Base-by-base conservation (phyloP, 805 yeast genomes). In the Kockiozyma suomiensis region DNA sequence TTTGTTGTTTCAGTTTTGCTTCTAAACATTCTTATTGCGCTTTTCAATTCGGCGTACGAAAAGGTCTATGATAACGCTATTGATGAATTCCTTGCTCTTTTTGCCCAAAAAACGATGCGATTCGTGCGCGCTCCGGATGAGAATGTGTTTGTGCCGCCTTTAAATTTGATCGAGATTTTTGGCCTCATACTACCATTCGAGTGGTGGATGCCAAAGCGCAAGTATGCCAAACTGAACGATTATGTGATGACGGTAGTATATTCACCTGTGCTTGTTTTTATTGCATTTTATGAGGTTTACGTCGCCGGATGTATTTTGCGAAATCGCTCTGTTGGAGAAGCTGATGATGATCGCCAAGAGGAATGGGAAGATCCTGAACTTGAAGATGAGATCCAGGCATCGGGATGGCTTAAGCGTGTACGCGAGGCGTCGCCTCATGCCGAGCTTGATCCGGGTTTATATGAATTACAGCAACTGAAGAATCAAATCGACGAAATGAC, bases 101-200 rank as follows among this genome's bases (percentile, higher is more conserved):
- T 88, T 66, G 88, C 96, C 3, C 87, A 87, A 63, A 89, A 90
- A 77, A 89, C 96, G 0, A 79, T 90, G 67, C 80, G 92, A 62
- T 90, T 87, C 71, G 84, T 90, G 54, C 80, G 97, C 67, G 96
- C 96, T 0, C 97, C 97, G 0, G 97, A 90, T 75, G 86, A 84
- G 59, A 84, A 87, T 69, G 87, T 90, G 42, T 90, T 83, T 71
- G 91, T 89, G 26, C 93, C 97, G 3, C 97, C 97, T 3, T 79
- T 89, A 65, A 90, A 90, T 71, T 72, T 90, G 66, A 74, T 90
- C 55, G 97, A 90, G 72, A 50, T 86, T 1, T 49, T 82, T 6
- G 67, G 85, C 3, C 70, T 80, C 30, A 84, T 84, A 30, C 21
- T 81, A 15, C 79, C 79, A 56, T 68, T 78, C 54, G 71, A 70